A percentile compares a stretch with the other conserved stretches of the same genome.
Conservation (phyloP, 2,329 filamentous ascomycete species). For the Juglanconis oblonga region DNA sequence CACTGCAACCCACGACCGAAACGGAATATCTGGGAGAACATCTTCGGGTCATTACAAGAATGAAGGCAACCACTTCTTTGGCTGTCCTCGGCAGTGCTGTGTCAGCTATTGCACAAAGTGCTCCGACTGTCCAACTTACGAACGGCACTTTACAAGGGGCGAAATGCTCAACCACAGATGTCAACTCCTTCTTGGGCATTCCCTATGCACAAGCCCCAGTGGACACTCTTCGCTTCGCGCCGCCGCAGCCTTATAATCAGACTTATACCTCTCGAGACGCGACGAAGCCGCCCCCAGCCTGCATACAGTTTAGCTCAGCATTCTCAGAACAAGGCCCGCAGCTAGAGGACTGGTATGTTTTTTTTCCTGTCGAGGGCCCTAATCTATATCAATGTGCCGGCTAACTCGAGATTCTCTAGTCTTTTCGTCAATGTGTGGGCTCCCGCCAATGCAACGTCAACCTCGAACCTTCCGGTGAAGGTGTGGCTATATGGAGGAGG, state of each 20-base stretch:
- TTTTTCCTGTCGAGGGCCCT: too few relatives aligned
- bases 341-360: constrained; percentile 13
- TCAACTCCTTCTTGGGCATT: constrained; percentile 10
- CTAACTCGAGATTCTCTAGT: not conserved
- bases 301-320: constrained; percentile 3
- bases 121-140: not conserved
- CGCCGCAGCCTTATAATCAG: constrained; percentile 8
- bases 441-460: constrained; percentile 1
- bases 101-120: not conserved
- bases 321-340: constrained; percentile 4
- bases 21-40: too few relatives aligned
- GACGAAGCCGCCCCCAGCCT: constrained; percentile 4
- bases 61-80: not conserved
- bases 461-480: constrained; percentile 6
- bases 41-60: not conserved
- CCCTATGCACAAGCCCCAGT: constrained; percentile 10
- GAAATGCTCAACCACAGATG: not conserved
- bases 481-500: constrained; percentile 25
- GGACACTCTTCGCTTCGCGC: constrained; percentile 7
- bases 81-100: not conserved
- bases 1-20: too few relatives aligned
- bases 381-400: not conserved
- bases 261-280: not conserved
- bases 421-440: constrained; percentile 11
- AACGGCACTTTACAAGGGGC: constrained; percentile 8